Conservation (phyloP, 2,329 filamentous ascomycete genomes). For the Scytalidium sp. region DNA sequence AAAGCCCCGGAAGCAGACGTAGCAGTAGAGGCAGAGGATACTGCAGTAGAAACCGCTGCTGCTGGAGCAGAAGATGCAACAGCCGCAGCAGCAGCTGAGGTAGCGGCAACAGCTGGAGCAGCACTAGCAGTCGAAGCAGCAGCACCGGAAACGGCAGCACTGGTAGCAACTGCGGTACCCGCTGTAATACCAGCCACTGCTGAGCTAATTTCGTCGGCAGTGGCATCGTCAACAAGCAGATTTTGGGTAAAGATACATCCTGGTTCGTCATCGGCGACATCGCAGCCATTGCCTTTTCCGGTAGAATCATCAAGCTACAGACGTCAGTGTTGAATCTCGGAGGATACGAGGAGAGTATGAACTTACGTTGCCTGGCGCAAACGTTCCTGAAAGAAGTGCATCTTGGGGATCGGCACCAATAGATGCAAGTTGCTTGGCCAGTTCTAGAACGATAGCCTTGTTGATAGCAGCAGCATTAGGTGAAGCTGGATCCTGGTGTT, state of each 20-base stretch:
- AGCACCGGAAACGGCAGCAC: conserved; percentile 10
- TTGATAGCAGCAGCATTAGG: conserved; percentile 53
- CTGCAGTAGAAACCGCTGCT: conserved; percentile 19
- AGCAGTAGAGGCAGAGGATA: conserved; percentile 28
- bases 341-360: conserved; percentile 16
- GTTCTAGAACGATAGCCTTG: conserved; percentile 56
- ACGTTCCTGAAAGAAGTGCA: conserved; percentile 60
- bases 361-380: conserved; percentile 55
- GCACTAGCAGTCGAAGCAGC: conserved; percentile 10
- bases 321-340: conserved; percentile 12
- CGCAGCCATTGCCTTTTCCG: conserved; percentile 47
- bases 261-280: conserved; percentile 40
- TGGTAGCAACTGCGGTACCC: conserved; percentile 9
- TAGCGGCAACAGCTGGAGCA: conserved; percentile 6
- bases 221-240: conserved; percentile 52
- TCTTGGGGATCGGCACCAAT: conserved; percentile 61
- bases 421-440: conserved; percentile 56
- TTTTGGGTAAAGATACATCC: conserved; percentile 54
- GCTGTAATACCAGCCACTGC: conserved; percentile 37
- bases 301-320: conserved; percentile 35
- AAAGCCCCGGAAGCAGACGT: conserved; percentile 12
- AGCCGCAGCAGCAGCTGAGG: conserved; percentile 4
- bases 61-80: conserved; percentile 4
- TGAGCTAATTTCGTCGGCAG: conserved; percentile 46
- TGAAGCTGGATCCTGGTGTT: conserved; percentile 67